Base-by-base conservation (phyloP, 257 asterid species). In the Penstemon newberryi region DNA sequence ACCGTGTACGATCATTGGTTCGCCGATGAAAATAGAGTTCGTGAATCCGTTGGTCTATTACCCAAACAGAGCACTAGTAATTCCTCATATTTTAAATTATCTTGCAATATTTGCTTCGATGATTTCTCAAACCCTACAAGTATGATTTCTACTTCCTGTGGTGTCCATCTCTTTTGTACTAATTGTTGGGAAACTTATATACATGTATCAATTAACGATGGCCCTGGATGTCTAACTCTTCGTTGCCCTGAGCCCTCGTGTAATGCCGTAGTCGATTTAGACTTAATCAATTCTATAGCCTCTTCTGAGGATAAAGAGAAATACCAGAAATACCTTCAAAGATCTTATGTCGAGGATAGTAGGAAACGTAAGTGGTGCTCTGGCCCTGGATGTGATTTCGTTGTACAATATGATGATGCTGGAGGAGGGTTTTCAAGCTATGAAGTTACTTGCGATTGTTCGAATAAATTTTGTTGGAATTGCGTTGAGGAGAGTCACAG, bases 1-100 rank as follows among this genome's bases (percentile, higher is more conserved):
- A 37, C 57, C 39, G 73, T 79, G 5, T 70, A 76, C 69, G 87
- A 87, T 5, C 76, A 67, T 8, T 85, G 87, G 91, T 79, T 83
- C 8, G 56, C 82, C n/a, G 80, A 72, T 39, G 86, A 73, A 56
- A 73, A 58, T 7, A 65, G 38, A 12, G 60, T 67, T 39, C 73
- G 75, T n/a, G 15, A 39, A 49, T 44, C 78, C 13, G 71, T 67
- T 19, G 84, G 84, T 4, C 38, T 69, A 47, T 8, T 47, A 45
- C 7, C 25, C 45, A 40, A 46, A 5, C 41, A n/a, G 4, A 61
- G 39, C 6, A 4, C 33, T 15, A 40, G 6, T 52, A 9, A 42
- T 4, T 43, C 9, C 67, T 66, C 74, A 47, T 54, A 7, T 49
- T 6, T n/a, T 44, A 37, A 64, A 56, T 19, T 56, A 6, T 1